Evolutionary conservation across 2,329 filamentous ascomycete genomes (phyloP).

Genomic region (Fusarium albosuccineum): DNA sequence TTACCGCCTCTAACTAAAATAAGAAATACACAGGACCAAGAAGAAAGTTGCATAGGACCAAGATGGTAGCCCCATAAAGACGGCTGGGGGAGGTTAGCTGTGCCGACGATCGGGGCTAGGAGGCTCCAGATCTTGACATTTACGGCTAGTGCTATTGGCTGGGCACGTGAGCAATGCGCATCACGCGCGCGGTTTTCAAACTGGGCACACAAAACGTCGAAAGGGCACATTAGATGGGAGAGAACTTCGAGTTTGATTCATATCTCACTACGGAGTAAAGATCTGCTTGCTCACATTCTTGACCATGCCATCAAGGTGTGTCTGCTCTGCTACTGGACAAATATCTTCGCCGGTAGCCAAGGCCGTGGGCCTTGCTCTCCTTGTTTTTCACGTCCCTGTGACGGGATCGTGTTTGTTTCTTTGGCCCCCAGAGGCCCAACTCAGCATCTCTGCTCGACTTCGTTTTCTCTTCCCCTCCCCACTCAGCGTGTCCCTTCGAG

Average conservation of each 20-base stretch:
- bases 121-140: constrained; percentile 13
- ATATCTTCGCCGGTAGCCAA: constrained; percentile 8
- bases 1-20: too few relatives aligned
- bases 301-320: constrained; percentile 10
- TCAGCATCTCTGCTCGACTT: constrained; percentile 23
- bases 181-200: background rate
- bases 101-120: constrained; percentile 42
- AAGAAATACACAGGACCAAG: too few relatives aligned
- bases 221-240: constrained; percentile 10
- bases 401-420: constrained; percentile 17
- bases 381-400: constrained; percentile 21
- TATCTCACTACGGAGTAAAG: constrained; percentile 34
- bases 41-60: too few relatives aligned
- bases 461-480: constrained; percentile 31
- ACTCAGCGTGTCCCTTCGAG: constrained; percentile 42
- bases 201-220: constrained; percentile 18
- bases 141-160: constrained; percentile 16
- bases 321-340: background rate
- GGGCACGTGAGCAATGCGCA: constrained; percentile 18
- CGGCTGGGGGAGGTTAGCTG: constrained; percentile 22
- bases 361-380: constrained; percentile 19
- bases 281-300: constrained; percentile 17
- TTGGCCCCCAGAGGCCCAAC: constrained; percentile 14
- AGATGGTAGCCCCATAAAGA: constrained; percentile 21
- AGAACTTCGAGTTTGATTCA: constrained; percentile 36